These are phyloP conservation scores for Xerocomus potaroensis DNA, from an alignment of 768 basidiomycete species.

Conservation along the genomic window DNA sequence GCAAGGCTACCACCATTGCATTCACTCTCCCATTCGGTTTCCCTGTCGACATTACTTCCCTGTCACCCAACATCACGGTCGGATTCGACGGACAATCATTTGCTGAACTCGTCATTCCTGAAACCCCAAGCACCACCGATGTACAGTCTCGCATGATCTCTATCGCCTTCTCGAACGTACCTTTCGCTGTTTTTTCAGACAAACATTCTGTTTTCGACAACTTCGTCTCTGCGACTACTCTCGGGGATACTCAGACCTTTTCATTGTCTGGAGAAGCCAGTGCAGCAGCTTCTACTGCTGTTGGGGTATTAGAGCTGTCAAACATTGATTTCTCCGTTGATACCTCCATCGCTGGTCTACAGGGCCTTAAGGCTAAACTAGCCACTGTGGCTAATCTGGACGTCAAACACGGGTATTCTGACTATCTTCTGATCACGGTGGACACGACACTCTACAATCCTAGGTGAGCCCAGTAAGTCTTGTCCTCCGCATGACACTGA, in stretches of 20 bases:
- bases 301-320: constrained; percentile 55
- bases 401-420: constrained; percentile 61
- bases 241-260: constrained; percentile 42
- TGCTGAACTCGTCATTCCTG: constrained; percentile 57
- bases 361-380: constrained; percentile 58
- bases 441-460: constrained; percentile 61
- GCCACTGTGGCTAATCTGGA: constrained; percentile 55
- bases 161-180: constrained; percentile 53
- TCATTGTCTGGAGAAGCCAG: constrained; percentile 51
- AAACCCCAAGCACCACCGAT: constrained; percentile 54
- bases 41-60: constrained; percentile 59
- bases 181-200: constrained; percentile 51
- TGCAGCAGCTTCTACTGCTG: constrained; percentile 58
- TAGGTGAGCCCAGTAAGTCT: constrained; percentile 35
- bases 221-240: constrained; percentile 61
- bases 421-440: constrained; percentile 66
- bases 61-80: constrained; percentile 57
- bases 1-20: constrained; percentile 53
- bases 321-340: constrained; percentile 57
- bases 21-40: constrained; percentile 70
- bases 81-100: constrained; percentile 50
- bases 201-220: constrained; percentile 50
- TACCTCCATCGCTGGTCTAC: constrained; percentile 56
- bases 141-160: constrained; percentile 56
- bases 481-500: constrained; percentile 1